Base-by-base conservation (phyloP, 768 basidiomycete species). In the Candolleomyces efflorescens region DNA sequence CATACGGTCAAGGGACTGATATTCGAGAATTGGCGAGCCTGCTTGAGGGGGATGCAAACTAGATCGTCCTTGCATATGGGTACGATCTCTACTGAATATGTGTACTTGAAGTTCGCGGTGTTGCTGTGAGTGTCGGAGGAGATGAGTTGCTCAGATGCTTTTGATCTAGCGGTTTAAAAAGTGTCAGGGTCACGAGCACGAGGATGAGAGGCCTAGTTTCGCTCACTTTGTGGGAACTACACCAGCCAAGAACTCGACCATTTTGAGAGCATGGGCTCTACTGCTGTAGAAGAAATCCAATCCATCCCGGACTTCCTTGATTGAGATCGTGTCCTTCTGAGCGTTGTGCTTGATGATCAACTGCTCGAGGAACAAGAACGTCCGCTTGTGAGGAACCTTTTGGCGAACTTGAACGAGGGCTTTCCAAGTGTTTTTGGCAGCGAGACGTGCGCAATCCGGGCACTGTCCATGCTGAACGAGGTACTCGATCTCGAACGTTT, bases 351-450 rank as follows among this genome's bases (percentile, higher is more conserved):
- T 98, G 66, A 98, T 75, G 68, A 99, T 98, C 60, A 98, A 82
- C 66, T 98, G 97, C 73, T 98, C 97, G 53, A 98, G 85, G 78
- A 87, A 99, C 65, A 99, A 73, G 78, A 99, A 99, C 1, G 97
- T 98, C 57, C 97, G 86, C 74, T 99, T 99, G 71, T 99, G 97
- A 3, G 93, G 80, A 44, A 98, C 97, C 73, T 99, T 98, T 70
- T 99, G 97, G 47, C 97, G 88, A n/a, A 98, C 94, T 77, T 98
- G 97, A 1, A 99, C 95, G 38, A 94, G 80, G 1, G 96, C 94
- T 68, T 94, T 94, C 97, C 96, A 98, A 0, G 95, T 98, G 69
- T 98, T 98, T 76, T 98, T 99, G 2, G 97, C 97, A 0, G 97
- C 97, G 3, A 98, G 82, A 65, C 85, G 87, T 0, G 96, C 80